Conservation (phyloP, 495 filamentous ascomycete species). For the Aspergillus haitiensis region DNA sequence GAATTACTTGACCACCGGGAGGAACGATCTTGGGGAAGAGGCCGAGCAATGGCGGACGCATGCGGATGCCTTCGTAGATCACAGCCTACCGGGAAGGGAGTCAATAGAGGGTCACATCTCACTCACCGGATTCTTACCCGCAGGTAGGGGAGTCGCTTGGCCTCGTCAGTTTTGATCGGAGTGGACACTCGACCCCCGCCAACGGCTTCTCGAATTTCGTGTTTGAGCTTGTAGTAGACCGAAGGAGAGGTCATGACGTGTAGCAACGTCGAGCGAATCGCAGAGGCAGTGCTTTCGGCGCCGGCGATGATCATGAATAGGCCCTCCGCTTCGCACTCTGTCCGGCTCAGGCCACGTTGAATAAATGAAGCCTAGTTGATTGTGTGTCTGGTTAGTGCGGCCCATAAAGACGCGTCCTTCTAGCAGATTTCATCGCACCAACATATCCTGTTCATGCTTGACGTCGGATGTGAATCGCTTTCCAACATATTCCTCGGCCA, state of each 20-base stretch:
- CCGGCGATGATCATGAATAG: background rate
- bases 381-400: background rate
- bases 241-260: background rate
- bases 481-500: background rate
- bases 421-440: background rate
- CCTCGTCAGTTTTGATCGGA: background rate
- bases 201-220: background rate
- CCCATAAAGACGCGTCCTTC: background rate
- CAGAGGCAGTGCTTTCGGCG: background rate
- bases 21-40: background rate
- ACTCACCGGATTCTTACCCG: background rate
- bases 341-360: background rate
- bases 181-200: background rate
- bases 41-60: background rate
- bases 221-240: background rate
- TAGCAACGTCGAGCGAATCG: background rate
- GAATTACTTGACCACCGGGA: background rate
- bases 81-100: background rate
- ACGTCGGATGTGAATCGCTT: background rate
- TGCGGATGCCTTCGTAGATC: slow-evolving; percentile 1
- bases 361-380: background rate
- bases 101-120: background rate
- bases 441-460: background rate
- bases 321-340: background rate
- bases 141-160: background rate